Evolutionary conservation across 306 rosid genomes (phyloP), one percentile per base, ranked within the genome.

Genomic region (Lathyrus aphaca): DNA sequence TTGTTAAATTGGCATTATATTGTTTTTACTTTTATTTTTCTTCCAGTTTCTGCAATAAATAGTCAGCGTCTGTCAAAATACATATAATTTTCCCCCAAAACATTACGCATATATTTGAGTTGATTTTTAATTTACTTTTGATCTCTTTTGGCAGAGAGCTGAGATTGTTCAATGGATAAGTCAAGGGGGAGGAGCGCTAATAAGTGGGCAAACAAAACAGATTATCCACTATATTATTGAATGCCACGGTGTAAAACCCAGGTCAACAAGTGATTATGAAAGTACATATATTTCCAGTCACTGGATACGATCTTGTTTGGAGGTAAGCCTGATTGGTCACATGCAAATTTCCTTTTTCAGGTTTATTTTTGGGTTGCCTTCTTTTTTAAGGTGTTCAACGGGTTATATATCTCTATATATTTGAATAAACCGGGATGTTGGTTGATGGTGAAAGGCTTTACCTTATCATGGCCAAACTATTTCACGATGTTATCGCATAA

Each of bases 241-340:
- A 79, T 80, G 95, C 77, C 98, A 94, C 77, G 97, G 98, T 58
- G 81, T 55, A 61, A 74, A 66, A 61, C 81, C 85, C 40, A 81
- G 43, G 53, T 66, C 72, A 69, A 46, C 54, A 6, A 80, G 61
- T 35, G 72, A 66, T 71, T 56, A 69, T 21, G 86, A 40, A 66
- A 79, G 76, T 71, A 72, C 72, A 1, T 72, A 67, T 37, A 74
- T 94, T 74, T 94, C 98, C 68, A 90, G 95, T 77, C 98, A 94
- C 44, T 88, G 98, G 98, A 81, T 94, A 76, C 89, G 97, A 56
- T 88, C 90, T 38, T 90, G 96, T 81, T 84, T 94, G 74, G 92
- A 90, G 92, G 98, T 94, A 80, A 74, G 78, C 46, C 53, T 77
- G 56, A 59, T 42, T 53, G 42, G 39, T 45, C 19, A 23, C 54